Evolutionary conservation across 345 rosid species (phyloP).

Genomic region (Brassica incana): DNA sequence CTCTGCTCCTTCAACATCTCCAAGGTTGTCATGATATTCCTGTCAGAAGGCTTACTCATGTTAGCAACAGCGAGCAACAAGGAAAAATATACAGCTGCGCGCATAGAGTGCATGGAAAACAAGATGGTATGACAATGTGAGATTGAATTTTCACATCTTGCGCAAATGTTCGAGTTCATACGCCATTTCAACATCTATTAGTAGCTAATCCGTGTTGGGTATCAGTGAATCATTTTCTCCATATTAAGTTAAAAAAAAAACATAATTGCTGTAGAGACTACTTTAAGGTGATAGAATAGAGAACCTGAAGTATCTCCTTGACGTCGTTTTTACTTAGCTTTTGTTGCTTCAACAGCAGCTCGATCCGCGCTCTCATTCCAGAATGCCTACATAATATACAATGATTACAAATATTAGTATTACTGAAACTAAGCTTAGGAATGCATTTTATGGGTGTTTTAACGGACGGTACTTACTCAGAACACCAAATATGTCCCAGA

Average conservation of each 20-base stretch:
- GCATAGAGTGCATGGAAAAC: neutral
- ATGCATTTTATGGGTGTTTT: neutral
- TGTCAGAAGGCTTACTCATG: constrained; percentile 26
- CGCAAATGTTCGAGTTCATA: neutral
- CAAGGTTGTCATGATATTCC: constrained; percentile 95
- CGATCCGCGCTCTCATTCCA: constrained; percentile 79
- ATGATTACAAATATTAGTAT: constrained; percentile 16
- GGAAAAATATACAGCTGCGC: neutral
- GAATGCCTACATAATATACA: constrained; percentile 51
- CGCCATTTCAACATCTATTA: neutral
- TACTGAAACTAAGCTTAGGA: neutral
- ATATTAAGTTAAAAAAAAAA: neutral
- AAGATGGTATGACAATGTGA: neutral
- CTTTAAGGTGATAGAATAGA: neutral
- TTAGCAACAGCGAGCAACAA: neutral
- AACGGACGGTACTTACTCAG: constrained; percentile 66
- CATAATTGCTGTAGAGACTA: neutral
- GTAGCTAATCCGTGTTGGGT: neutral
- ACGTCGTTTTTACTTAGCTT: constrained; percentile 74
- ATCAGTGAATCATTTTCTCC: neutral
- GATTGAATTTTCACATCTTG: neutral
- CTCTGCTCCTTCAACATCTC: constrained; percentile 89
- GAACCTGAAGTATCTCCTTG: constrained; percentile 83
- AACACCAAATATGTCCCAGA: constrained; percentile 92
- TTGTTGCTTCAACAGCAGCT: constrained; percentile 86